Evolutionary conservation across 139 green algal species (phyloP).

Genomic region (Closterium sp.): DNA sequence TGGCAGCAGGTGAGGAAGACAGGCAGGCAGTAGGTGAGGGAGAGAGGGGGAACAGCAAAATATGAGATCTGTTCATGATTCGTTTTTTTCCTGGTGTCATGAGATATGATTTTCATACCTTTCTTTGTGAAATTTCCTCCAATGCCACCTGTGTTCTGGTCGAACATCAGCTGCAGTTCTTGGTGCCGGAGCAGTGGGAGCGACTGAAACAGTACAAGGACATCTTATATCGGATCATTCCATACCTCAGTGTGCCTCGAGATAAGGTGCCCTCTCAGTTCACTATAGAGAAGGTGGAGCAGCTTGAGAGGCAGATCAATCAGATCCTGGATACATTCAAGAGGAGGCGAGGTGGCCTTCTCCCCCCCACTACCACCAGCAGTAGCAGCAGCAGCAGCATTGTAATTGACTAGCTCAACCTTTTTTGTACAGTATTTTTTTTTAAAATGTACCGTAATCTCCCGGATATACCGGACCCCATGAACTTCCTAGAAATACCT

Average conservation of each 20-base stretch:
- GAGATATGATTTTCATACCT: too few species aligned
- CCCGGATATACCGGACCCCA: too few species aligned
- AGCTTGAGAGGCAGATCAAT: slow-evolving; percentile 28
- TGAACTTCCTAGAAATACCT: too few species aligned
- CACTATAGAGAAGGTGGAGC: slow-evolving; percentile 10
- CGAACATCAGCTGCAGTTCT: not conserved
- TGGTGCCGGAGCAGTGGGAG: slow-evolving; percentile 3
- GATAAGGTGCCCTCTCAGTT: slow-evolving; percentile 14
- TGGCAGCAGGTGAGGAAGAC: too few species aligned
- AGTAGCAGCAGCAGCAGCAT: slow-evolving; percentile 39
- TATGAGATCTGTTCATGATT: too few species aligned
- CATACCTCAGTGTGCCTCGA: slow-evolving; percentile 16
- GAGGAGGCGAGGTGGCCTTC: too few species aligned
- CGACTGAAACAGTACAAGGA: slow-evolving; percentile 35
- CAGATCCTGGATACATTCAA: slow-evolving; percentile 28
- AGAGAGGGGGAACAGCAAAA: too few species aligned
- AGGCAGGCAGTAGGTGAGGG: too few species aligned
- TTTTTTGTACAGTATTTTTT: too few species aligned
- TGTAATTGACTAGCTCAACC: too few species aligned
- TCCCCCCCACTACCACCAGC: slow-evolving; percentile 9
- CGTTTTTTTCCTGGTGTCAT: too few species aligned
- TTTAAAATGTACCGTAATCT: too few species aligned
- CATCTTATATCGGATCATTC: slow-evolving; percentile 17
- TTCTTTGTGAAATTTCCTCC: not conserved
- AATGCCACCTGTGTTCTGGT: not conserved